Evolutionary conservation across 371 early-diverging fungal genomes (phyloP), one percentile per base, ranked within the genome.

Genomic region (Thermomucor indicae-seudaticae): DNA sequence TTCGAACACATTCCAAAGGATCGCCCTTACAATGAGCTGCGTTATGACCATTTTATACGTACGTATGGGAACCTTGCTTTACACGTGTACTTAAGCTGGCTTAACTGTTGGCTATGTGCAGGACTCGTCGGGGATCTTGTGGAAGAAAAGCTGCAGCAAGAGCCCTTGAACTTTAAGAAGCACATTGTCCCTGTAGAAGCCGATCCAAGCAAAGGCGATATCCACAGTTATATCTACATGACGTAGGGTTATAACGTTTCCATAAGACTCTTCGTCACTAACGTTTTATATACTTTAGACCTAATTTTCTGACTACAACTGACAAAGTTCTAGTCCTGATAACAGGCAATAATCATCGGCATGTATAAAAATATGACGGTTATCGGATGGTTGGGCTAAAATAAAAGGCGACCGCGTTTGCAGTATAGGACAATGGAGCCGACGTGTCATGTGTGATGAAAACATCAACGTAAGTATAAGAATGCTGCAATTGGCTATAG

Each of bases 381-480:
- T 32, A 14, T 32, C 14, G 32, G 32, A 32, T 32, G 14, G 14
- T 32, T 7, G 14, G 14, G 7, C 7, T 2, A 51, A 6, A 22
- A 47, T 27, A 3, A 12, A 29, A 28, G 1, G 19, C 38, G 37
- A 35, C 23, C 11, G 47, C 17, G 24, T 50, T 43, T 24, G 27
- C 45, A 66, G 70, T 20, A 57, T 72, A 32, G 76, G 76, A 0
- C 67, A 70, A 57, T 75, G 76, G 76, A 63, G 64, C 22, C 61
- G 52, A 45, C 60, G 76, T 25, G 57, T 67, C 14, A 60, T 75
- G 58, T 70, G 72, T 47, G 76, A 75, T 51, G 64, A 67, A 25
- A 72, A 52, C 23, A 62, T 75, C 5, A 42, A 62, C 37, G 72
- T 69, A 62, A 53, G 49, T 29, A 14, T 19, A 16, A 27, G 14